These are phyloP conservation scores for Dissophora ornata DNA, from an alignment of 192 early-diverging fungal species.

Conservation along the genomic window DNA sequence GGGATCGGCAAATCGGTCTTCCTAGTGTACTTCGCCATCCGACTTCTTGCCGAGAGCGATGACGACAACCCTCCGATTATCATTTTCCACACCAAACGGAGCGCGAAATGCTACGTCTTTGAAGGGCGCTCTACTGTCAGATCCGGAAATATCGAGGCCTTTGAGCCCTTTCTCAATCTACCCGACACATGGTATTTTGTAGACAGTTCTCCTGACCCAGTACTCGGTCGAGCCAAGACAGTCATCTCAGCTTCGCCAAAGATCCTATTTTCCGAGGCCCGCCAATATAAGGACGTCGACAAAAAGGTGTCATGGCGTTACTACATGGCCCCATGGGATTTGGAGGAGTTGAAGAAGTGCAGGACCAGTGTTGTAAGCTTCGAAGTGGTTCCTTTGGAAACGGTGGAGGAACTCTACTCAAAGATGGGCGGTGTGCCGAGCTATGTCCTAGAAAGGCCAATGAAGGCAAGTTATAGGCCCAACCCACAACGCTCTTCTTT, in stretches of 20 bases:
- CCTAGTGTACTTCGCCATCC: no score
- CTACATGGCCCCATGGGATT: conserved; percentile 14
- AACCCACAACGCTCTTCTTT: no score
- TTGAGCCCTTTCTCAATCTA: conserved; percentile 10
- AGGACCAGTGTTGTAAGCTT: conserved; percentile 5
- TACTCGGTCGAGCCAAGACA: conserved; percentile 21
- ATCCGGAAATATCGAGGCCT: conserved; percentile 1
- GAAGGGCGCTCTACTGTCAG: not conserved
- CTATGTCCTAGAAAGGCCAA: no score
- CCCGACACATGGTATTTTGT: conserved; percentile 26
- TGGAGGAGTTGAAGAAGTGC: conserved; percentile 9
- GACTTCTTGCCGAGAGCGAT: conserved; percentile 24
- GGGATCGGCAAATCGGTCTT: no score
- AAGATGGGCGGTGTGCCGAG: conserved; percentile 31
- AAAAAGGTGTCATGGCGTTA: conserved; percentile 3
- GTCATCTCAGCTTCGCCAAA: conserved; percentile 10
- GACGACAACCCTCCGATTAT: conserved; percentile 18
- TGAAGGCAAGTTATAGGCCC: no score
- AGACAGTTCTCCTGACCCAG: conserved; percentile 11
- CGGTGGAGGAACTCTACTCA: conserved; percentile 12
- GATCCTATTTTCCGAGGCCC: not conserved
- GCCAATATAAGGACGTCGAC: conserved; percentile 19
- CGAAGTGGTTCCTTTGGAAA: not conserved
- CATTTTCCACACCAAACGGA: conserved; percentile 20
- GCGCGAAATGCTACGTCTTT: conserved; percentile 8